Percentiles rank a stretch among this genome's conserved stretches.
These are phyloP conservation scores for Aquilaria yunnanensis DNA, from an alignment of 345 rosid genomes.

Conservation along the genomic window DNA sequence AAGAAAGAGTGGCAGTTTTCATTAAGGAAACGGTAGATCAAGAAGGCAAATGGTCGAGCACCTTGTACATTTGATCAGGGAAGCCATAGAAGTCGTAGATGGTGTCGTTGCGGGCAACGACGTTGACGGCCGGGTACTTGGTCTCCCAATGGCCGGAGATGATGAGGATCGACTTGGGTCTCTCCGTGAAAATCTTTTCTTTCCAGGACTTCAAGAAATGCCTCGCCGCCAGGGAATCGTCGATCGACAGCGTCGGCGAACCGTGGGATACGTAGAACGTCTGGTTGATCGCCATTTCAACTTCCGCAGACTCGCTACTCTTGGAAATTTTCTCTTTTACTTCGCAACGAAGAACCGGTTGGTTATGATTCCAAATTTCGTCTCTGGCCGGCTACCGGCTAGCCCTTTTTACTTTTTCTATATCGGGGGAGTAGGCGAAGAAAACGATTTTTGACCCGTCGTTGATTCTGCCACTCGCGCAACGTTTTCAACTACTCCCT, in stretches of 20 bases:
- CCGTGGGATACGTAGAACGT: constrained; percentile 80
- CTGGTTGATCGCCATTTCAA: constrained; percentile 22
- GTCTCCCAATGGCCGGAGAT: constrained; percentile 97
- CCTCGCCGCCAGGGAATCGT: constrained; percentile 59
- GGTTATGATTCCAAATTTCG: too few relatives aligned
- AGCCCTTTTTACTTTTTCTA: too few relatives aligned
- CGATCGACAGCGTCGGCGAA: constrained; percentile 70
- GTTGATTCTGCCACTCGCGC: too few relatives aligned
- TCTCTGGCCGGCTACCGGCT: too few relatives aligned
- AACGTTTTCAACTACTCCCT: too few relatives aligned
- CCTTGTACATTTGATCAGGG: constrained; percentile 75
- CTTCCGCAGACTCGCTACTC: too few relatives aligned
- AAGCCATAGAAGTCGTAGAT: constrained; percentile 78
- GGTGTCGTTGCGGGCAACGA: constrained; percentile 46
- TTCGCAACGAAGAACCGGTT: too few relatives aligned
- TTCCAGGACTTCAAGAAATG: constrained; percentile 69
- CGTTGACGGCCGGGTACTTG: constrained; percentile 50
- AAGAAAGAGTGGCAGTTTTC: too few relatives aligned
- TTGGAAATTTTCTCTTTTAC: too few relatives aligned
- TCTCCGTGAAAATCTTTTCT: constrained; percentile 23
- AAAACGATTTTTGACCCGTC: too few relatives aligned
- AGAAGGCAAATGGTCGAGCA: not conserved
- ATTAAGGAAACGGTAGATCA: too few relatives aligned
- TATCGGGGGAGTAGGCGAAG: constrained; percentile 39
- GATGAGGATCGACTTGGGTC: constrained; percentile 63